These are phyloP conservation scores for Wickerhamomyces tratensis DNA, from an alignment of 805 yeast species.

Conservation along the genomic window DNA sequence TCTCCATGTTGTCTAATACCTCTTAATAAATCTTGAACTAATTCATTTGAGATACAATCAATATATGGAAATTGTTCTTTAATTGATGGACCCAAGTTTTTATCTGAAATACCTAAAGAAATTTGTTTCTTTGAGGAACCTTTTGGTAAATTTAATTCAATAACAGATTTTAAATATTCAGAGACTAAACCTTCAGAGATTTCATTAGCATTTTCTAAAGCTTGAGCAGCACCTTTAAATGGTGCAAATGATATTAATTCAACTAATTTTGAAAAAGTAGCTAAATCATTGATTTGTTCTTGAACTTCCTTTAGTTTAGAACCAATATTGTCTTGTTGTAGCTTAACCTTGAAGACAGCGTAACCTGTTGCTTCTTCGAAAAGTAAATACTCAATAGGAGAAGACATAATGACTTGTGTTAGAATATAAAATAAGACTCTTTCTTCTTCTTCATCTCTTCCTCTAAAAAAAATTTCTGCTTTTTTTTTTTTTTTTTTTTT, in stretches of 20 bases:
- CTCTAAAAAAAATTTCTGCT: no score
- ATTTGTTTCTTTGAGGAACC: conserved; percentile 53
- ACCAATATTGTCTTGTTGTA: conserved; percentile 92
- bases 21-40: conserved; percentile 90
- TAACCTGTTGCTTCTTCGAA: conserved; percentile 99
- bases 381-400: conserved; percentile 79
- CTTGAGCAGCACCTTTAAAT: conserved; percentile 99
- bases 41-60: conserved; percentile 85
- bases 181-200: conserved; percentile 94
- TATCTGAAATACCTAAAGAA: conserved; percentile 84
- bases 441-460: neutral
- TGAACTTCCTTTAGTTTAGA: conserved; percentile 91
- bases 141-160: conserved; percentile 87
- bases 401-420: conserved; percentile 29
- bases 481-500: no score
- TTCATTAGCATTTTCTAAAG: conserved; percentile 96
- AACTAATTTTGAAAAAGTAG: conserved; percentile 82
- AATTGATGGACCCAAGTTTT: conserved; percentile 91
- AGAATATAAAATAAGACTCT: no score
- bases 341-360: conserved; percentile 87
- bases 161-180: conserved; percentile 79
- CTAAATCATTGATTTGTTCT: conserved; percentile 77
- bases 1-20: conserved; percentile 88
- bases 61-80: conserved; percentile 84
- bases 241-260: conserved; percentile 95